Base-by-base conservation (phyloP, 139 green algal genomes). In the Closterium sp. region DNA sequence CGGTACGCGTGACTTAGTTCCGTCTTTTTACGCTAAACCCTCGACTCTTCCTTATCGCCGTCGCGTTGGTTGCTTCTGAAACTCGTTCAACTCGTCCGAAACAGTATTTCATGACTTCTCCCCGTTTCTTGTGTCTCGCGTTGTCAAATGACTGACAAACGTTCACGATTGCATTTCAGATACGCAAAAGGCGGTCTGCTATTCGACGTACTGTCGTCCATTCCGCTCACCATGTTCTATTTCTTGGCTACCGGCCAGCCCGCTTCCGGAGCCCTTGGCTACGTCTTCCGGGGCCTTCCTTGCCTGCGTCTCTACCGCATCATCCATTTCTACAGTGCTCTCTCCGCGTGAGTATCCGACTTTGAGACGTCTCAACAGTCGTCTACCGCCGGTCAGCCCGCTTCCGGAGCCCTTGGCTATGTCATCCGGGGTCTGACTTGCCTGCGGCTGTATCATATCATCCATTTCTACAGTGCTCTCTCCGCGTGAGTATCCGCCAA, bases 261-360 rank as follows among this genome's bases (percentile, higher is more conserved):
- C 30, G 86, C 86, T 4, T 22, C n/a, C 21, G 86, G 86, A 38
- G 30, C 30, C 19, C 5, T 38, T 4, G 86, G 86, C 31, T n/a
- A 45, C 86, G 86, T 89, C n/a, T 62, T 89, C 11, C 86, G 86
- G 4, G 29, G 17, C 3, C 86, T 89, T 38, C 24, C 86, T 24
- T 89, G 86, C 86, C 86, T 89, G n/a, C 86, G 86, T 13, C 29
- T 89, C 11, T 89, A 89, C 86, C 86, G 86, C 86, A n/a, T 89
- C 86, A n/a, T 29, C 5, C 86, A 89, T 6, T n/a, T 89, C 24
- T 89, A 62, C 86, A 9, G 30, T 29, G 86, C 22, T n/a, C 73
- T 86, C 24, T 86, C 73, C 9, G 3, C 27, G 73, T 86, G 73
- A 86, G 73, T 62, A 62, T 62, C 42, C 42, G 42, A 5, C 42